Base-by-base conservation (phyloP, 441 rosid genomes). In the Macaranga tanarius region DNA sequence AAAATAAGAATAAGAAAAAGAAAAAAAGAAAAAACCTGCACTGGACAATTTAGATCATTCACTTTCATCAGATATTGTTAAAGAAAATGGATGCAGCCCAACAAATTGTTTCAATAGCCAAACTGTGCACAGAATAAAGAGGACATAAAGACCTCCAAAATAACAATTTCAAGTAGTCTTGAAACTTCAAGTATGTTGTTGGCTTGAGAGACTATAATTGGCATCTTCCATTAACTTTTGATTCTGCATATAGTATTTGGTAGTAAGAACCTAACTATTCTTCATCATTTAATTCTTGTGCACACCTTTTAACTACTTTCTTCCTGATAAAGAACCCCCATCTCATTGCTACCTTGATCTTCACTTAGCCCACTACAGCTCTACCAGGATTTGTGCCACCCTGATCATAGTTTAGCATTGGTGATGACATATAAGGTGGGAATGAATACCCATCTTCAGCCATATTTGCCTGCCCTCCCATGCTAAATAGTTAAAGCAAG, bases 331-430 rank as follows among this genome's bases (percentile, higher is more conserved):
- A 96, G 92, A 96, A 90, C 1, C 99, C 99, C 99, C 99, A 96
- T 77, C 98, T 87, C 98, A 96, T 93, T 16, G 98, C 99, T 6
- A 98, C 99, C 82, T 96, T 96, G 80, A 96, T 90, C 90, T 96
- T 96, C 76, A 96, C 86, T 98, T 98, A 96, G 2, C 99, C 95
- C 23, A 92, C 99, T 69, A 93, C 98, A 45, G 99, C 95, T 85
- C 83, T 93, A 22, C 98, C 97, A 58, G 98, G 76, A 47, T 95
- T 90, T 6, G 89, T 44, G 26, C 92, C 88, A 65, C 88, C 95
- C 85, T 90, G 98, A 4, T 92, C 92, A 58, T 73, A 93, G 67
- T 78, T 90, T 40, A 88, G 97, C 95, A 86, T 85, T 9, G 99
- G 98, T 2, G 97, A 87, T 47, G 79, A 78, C 84, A 84, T 73